A percentile compares a stretch with the other conserved stretches of the same genome.
Evolutionary conservation across 305 asterid species (phyloP).

Genomic region (Caryopteris hybrid): DNA sequence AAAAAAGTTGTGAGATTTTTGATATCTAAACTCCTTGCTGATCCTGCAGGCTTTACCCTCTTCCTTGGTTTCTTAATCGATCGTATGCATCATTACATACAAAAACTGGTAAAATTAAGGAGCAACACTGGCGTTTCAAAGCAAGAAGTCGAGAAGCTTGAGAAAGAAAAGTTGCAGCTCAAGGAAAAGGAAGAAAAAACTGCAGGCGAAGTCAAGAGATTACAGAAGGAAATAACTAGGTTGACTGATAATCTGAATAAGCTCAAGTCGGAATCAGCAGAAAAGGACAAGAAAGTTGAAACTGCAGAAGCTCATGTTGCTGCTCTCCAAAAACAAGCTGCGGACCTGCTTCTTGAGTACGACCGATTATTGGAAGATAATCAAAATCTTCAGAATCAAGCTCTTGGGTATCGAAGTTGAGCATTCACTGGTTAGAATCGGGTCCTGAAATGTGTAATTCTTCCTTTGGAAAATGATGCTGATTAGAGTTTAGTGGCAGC

Average conservation of each 20-base stretch:
- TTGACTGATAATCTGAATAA: conserved; percentile 57
- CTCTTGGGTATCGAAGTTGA: conserved; percentile 43
- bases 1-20: no score
- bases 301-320: conserved; percentile 78
- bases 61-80: conserved; percentile 84
- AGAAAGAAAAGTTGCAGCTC: conserved; percentile 63
- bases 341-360: conserved; percentile 82
- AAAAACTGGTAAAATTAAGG: conserved; percentile 52
- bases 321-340: conserved; percentile 86
- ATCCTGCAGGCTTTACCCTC: conserved; percentile 65
- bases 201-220: conserved; percentile 44
- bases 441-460: neutral
- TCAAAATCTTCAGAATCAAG: conserved; percentile 77
- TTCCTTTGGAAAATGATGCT: neutral
- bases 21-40: neutral
- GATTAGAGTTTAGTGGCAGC: neutral
- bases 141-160: conserved; percentile 65
- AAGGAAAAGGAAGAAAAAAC: conserved; percentile 72
- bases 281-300: conserved; percentile 66
- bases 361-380: conserved; percentile 86
- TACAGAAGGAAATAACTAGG: conserved; percentile 46
- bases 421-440: no score
- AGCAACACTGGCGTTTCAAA: conserved; percentile 56
- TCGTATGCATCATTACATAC: conserved; percentile 89
- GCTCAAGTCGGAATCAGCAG: conserved; percentile 52